Evolutionary conservation across 169 alveolate species (phyloP).

Genomic region (Ichthyophthirius multifiliis): DNA sequence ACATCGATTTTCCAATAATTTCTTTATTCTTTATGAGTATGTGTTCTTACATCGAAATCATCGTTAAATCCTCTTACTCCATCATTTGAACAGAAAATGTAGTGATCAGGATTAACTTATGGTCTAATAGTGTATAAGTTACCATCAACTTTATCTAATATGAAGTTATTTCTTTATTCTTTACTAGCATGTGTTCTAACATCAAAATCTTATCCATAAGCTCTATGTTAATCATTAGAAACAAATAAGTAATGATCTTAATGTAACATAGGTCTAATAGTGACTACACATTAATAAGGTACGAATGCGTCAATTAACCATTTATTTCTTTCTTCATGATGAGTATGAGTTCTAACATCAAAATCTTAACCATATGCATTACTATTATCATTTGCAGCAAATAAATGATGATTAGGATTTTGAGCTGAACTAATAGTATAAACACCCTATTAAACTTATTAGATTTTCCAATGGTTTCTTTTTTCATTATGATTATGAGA

Average conservation of each 20-base stretch:
- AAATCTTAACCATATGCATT: slow-evolving; percentile 12
- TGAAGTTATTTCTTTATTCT: slow-evolving; percentile 32
- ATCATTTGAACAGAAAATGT: slow-evolving; percentile 27
- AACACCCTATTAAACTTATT: neutral
- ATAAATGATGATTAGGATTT: slow-evolving; percentile 8
- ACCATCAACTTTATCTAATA: neutral
- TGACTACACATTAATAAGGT: too few relatives aligned
- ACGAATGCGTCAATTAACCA: neutral
- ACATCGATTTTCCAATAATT: slow-evolving; percentile 6
- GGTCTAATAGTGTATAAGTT: neutral
- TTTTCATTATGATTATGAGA: neutral
- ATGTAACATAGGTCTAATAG: slow-evolving; percentile 14
- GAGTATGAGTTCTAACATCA: slow-evolving; percentile 28
- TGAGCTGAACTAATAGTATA: slow-evolving; percentile 10
- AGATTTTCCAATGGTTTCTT: neutral
- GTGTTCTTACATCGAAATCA: slow-evolving; percentile 37
- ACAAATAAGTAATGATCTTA: slow-evolving; percentile 16
- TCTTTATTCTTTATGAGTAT: slow-evolving; percentile 19
- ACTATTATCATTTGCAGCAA: slow-evolving; percentile 17
- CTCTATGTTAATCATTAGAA: slow-evolving; percentile 24
- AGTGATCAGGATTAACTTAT: slow-evolving; percentile 19
- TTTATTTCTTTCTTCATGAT: neutral
- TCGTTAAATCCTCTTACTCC: slow-evolving; percentile 6
- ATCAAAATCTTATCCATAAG: slow-evolving; percentile 13
- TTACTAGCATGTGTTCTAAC: slow-evolving; percentile 21